A percentile compares a stretch with the other conserved stretches of the same genome.
Conservation (phyloP, 2,329 filamentous ascomycete genomes). For the Aspergillus sp. region DNA sequence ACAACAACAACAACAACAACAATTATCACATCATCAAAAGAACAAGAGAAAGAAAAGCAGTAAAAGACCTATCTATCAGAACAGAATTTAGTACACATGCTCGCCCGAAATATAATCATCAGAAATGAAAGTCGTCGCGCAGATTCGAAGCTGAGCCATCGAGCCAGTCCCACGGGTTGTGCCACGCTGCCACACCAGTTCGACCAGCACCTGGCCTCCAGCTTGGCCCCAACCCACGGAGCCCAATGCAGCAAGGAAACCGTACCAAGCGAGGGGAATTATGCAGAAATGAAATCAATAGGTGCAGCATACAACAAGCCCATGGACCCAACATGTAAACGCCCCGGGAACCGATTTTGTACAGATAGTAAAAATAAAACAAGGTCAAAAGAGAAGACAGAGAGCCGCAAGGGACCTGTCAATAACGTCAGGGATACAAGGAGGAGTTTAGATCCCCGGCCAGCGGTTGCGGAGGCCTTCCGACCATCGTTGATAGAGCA, state of each 20-base stretch:
- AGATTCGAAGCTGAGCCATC: constrained; percentile 10
- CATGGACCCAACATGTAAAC: constrained; percentile 26
- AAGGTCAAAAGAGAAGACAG: constrained; percentile 1
- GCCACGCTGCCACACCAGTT: not conserved
- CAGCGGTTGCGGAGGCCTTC: constrained; percentile 76
- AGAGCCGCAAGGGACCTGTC: constrained; percentile 8
- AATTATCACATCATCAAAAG: too few species aligned
- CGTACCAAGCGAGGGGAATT: constrained; percentile 11
- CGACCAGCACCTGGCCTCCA: constrained; percentile 17
- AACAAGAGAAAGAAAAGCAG: constrained; percentile 13
- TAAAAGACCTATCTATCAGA: constrained; percentile 19
- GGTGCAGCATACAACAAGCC: constrained; percentile 13
- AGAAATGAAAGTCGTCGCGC: constrained; percentile 15
- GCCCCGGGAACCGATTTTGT: constrained; percentile 30
- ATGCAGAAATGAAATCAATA: constrained; percentile 12
- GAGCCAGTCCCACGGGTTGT: not conserved
- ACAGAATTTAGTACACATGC: constrained; percentile 15
- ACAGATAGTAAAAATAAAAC: constrained; percentile 24
- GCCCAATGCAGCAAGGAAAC: not conserved
- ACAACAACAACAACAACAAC: not conserved
- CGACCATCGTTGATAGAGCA: constrained; percentile 87
- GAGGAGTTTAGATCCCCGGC: constrained; percentile 43
- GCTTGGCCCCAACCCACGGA: too few species aligned
- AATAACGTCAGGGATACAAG: not conserved
- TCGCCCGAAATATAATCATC: constrained; percentile 16